A percentile compares a stretch with the other conserved stretches of the same genome.
phyloP scores from a whole-genome alignment of 2,329 filamentous ascomycete genomes.

The Didymosphaeria variabile region DNA sequence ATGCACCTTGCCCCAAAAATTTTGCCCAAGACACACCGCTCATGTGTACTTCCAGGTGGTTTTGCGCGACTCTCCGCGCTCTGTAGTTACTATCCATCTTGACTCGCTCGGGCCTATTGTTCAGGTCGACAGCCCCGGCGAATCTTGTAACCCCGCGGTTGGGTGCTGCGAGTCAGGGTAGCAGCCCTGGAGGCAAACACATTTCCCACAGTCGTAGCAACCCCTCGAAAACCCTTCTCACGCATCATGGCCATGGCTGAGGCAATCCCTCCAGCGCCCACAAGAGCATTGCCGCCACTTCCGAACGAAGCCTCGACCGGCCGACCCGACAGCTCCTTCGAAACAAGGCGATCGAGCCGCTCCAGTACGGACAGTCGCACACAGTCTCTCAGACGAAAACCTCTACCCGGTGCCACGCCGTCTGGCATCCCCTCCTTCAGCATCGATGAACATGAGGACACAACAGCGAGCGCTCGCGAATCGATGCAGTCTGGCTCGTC shows the following conservation, averaged over 20 bases:
- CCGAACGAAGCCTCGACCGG: conserved; percentile 29
- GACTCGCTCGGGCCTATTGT: conserved; percentile 1
- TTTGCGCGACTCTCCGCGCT: conserved; percentile 3
- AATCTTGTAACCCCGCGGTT: conserved; percentile 14
- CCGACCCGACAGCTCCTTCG: conserved; percentile 20
- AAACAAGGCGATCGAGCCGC: conserved; percentile 27
- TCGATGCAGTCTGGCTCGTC: conserved; percentile 48
- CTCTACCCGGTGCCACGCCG: conserved; percentile 27
- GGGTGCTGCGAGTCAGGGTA: conserved; percentile 7
- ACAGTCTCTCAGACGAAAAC: conserved; percentile 37
- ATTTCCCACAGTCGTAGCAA: conserved; percentile 1
- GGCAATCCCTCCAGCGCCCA: conserved; percentile 30
- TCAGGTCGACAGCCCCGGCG: conserved; percentile 7
- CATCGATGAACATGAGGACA: conserved; percentile 42
- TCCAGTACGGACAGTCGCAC: conserved; percentile 32
- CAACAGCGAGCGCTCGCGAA: conserved; percentile 39
- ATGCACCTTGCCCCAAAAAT: background rate
- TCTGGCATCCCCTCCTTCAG: conserved; percentile 44
- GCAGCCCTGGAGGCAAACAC: conserved; percentile 7
- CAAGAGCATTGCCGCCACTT: conserved; percentile 37
- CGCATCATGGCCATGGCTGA: conserved; percentile 39
- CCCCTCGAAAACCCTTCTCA: background rate
- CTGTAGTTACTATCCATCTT: background rate
- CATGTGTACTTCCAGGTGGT: background rate
- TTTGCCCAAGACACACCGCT: background rate